Evolutionary conservation across 2,329 filamentous ascomycete genomes (phyloP).

Genomic region (Alternaria sp.): DNA sequence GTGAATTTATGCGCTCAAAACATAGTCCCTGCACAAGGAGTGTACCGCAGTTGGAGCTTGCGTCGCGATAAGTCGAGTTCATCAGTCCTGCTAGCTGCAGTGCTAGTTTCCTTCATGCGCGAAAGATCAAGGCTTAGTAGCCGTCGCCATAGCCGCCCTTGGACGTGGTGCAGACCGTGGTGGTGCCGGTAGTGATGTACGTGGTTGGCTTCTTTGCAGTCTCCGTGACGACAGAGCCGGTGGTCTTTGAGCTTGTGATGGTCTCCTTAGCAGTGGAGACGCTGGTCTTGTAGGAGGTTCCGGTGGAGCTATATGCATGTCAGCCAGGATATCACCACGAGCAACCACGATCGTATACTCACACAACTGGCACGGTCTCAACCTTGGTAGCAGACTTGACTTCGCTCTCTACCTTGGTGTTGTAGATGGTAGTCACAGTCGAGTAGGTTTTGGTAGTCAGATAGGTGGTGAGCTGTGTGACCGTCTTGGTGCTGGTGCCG

Average conservation of each 20-base stretch:
- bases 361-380: conserved; percentile 24
- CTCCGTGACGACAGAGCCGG: conserved; percentile 17
- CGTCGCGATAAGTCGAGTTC: not conserved
- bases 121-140: not conserved
- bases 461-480: conserved; percentile 5
- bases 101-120: not conserved
- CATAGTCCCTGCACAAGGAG: not conserved
- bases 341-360: conserved; percentile 1
- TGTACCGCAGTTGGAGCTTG: not conserved
- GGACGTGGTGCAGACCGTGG: conserved; percentile 24
- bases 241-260: conserved; percentile 12
- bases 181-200: conserved; percentile 22
- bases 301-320: conserved; percentile 17
- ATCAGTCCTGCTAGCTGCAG: not conserved
- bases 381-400: conserved; percentile 16
- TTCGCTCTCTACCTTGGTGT: conserved; percentile 16
- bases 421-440: conserved; percentile 23
- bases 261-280: conserved; percentile 21
- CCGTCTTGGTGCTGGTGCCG: conserved; percentile 13
- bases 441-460: conserved; percentile 19
- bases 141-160: conserved; percentile 10
- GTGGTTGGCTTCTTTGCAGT: conserved; percentile 27
- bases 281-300: conserved; percentile 22
- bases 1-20: not conserved
- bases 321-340: not conserved